phyloP scores from a whole-genome alignment of 192 early-diverging fungal genomes.

The Podila epicladia region DNA sequence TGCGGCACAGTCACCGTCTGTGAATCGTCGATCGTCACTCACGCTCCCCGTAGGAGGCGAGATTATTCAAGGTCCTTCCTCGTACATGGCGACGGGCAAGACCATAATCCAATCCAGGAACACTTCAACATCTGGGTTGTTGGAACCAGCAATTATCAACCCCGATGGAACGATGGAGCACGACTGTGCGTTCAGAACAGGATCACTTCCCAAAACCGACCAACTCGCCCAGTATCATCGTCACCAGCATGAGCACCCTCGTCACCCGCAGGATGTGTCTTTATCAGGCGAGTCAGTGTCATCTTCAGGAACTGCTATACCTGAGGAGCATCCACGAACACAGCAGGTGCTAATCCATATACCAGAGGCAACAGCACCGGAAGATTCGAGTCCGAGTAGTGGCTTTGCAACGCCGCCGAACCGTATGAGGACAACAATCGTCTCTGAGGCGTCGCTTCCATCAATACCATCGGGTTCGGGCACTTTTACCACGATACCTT shows the following conservation, averaged over 20 bases:
- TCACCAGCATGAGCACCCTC: background rate
- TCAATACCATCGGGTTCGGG: background rate
- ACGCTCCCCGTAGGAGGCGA: too few species aligned
- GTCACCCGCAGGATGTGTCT: background rate
- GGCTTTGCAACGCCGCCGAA: background rate
- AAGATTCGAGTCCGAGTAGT: background rate
- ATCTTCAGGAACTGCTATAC: background rate
- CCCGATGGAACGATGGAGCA: conserved; percentile 1
- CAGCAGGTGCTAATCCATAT: background rate
- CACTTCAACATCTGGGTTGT: background rate
- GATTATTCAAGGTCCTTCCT: too few species aligned
- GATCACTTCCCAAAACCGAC: background rate
- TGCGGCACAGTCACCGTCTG: background rate
- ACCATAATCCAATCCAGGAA: conserved; percentile 14
- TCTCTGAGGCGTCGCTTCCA: background rate
- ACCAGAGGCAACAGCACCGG: background rate
- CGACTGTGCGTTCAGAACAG: conserved; percentile 19
- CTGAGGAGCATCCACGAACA: background rate
- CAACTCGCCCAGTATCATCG: background rate
- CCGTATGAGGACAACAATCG: background rate
- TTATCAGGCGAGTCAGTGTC: background rate
- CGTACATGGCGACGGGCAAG: conserved; percentile 7
- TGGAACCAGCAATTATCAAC: background rate
- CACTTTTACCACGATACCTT: background rate
- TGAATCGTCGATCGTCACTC: background rate